A percentile compares a stretch with the other conserved stretches of the same genome.
phyloP scores from a whole-genome alignment of 176 grass and related monocot species.

The Rhynchospora breviuscula region DNA sequence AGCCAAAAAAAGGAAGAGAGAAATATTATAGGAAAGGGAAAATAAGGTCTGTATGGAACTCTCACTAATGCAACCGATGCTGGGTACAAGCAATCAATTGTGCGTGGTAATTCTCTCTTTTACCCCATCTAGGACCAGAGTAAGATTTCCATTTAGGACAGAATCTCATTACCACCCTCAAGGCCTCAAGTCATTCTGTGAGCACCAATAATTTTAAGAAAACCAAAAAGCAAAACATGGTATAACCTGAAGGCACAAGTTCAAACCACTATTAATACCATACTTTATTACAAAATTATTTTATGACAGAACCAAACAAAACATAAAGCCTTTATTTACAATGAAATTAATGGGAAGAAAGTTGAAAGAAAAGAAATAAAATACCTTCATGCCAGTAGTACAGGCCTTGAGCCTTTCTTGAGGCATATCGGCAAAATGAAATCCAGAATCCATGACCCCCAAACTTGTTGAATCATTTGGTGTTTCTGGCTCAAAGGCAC shows the following conservation, averaged over 20 bases:
- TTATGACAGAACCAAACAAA: background rate
- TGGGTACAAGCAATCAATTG: background rate
- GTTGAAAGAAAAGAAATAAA: background rate
- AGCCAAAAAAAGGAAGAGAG: background rate
- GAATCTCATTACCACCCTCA: background rate
- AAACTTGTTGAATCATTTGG: background rate
- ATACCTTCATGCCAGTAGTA: slow-evolving; percentile 19
- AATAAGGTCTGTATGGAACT: background rate
- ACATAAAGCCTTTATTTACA: background rate
- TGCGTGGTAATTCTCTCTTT: background rate
- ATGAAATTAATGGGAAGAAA: background rate
- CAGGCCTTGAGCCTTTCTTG: background rate
- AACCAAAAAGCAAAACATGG: background rate
- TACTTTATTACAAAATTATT: background rate
- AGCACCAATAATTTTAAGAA: background rate
- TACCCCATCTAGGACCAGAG: background rate
- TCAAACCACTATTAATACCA: background rate
- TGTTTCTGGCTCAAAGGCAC: background rate
- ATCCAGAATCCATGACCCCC: background rate
- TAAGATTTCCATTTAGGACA: background rate
- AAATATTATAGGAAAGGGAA: background rate
- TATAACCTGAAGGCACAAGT: background rate
- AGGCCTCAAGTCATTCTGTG: background rate
- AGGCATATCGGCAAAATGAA: background rate
- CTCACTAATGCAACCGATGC: background rate